These are phyloP conservation scores for Globisporangium takayamanum DNA, from an alignment of 352 stramenopile genomes.

Conservation along the genomic window DNA sequence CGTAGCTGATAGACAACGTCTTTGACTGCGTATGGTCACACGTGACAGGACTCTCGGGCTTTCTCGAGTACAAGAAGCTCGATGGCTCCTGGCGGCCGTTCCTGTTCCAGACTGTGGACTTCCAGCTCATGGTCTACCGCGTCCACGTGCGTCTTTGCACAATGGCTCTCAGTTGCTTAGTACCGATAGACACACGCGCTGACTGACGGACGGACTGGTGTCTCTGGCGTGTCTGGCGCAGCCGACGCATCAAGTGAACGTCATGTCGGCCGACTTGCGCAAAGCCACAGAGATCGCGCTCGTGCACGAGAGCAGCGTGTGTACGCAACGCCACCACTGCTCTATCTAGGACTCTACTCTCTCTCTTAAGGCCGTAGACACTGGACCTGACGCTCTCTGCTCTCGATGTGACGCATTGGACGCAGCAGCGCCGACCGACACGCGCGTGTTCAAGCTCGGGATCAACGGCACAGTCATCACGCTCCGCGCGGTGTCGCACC, in stretches of 20 bases:
- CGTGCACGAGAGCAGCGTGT: conserved; percentile 2
- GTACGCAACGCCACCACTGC: neutral
- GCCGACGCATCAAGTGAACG: conserved; percentile 57
- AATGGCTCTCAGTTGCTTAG: too few relatives aligned
- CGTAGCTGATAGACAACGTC: neutral
- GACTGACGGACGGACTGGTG: neutral
- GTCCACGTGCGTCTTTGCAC: conserved; percentile 39
- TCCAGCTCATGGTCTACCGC: conserved; percentile 62
- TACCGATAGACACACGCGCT: neutral
- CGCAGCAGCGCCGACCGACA: conserved; percentile 21
- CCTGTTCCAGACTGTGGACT: conserved; percentile 69
- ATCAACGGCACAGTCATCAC: conserved; percentile 66
- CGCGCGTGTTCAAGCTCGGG: conserved; percentile 41
- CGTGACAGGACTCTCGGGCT: conserved; percentile 33
- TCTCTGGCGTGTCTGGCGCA: conserved; percentile 8
- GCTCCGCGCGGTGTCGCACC: conserved; percentile 58
- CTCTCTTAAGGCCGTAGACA: neutral
- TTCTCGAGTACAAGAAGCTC: conserved; percentile 66
- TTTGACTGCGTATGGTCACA: neutral
- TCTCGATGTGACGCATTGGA: neutral
- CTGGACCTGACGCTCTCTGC: neutral
- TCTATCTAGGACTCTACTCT: neutral
- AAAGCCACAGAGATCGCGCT: conserved; percentile 52
- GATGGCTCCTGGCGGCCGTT: conserved; percentile 70
- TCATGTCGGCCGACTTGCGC: conserved; percentile 70